phyloP scores from a whole-genome alignment of 495 filamentous ascomycete genomes.

The Poronia punctata region DNA sequence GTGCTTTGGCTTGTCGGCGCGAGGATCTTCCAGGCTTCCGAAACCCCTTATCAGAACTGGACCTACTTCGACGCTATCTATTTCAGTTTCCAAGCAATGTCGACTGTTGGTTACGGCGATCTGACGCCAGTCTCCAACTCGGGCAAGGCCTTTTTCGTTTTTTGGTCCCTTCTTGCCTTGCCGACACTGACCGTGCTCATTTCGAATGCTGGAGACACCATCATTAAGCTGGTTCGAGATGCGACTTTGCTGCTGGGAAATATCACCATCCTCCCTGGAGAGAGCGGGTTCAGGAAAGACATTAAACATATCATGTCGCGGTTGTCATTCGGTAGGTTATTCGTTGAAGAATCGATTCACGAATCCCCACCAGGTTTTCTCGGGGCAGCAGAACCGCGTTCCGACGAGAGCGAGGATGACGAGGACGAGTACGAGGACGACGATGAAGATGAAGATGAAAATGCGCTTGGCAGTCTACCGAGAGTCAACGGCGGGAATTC shows the following conservation, averaged over 20 bases:
- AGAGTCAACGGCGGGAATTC: too few relatives aligned
- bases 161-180: constrained; percentile 81
- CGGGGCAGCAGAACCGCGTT: constrained; percentile 25
- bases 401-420: constrained; percentile 12
- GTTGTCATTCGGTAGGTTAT: constrained; percentile 32
- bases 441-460: constrained; percentile 20
- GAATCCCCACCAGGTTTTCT: constrained; percentile 36
- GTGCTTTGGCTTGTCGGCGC: constrained; percentile 75
- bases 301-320: constrained; percentile 27
- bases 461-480: too few relatives aligned
- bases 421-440: constrained; percentile 13
- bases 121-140: constrained; percentile 60
- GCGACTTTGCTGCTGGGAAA: constrained; percentile 62
- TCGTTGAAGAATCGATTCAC: constrained; percentile 22
- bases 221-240: constrained; percentile 64
- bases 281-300: constrained; percentile 42
- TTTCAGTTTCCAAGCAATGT: constrained; percentile 68
- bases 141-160: constrained; percentile 76
- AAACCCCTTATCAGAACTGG: constrained; percentile 50
- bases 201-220: constrained; percentile 72
- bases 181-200: constrained; percentile 81
- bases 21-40: constrained; percentile 53
- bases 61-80: constrained; percentile 76
- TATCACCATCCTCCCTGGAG: constrained; percentile 70
- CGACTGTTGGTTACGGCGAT: constrained; percentile 87